A percentile compares a stretch with the other conserved stretches of the same genome.
Evolutionary conservation across 2,329 filamentous ascomycete genomes (phyloP).

Genomic region (Penicillium hesseltinei): DNA sequence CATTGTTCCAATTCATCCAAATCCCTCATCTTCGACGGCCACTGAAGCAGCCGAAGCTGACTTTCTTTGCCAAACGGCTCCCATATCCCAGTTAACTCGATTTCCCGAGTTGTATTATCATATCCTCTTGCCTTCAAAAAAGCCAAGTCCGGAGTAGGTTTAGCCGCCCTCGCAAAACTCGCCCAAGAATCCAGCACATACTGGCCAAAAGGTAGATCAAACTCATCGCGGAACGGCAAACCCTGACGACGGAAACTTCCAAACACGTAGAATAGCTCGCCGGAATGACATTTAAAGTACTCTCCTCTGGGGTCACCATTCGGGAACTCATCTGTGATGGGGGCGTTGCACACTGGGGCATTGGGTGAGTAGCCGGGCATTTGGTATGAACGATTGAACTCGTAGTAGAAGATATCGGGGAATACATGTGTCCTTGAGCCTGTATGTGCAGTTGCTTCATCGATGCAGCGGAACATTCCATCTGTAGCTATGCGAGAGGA

Average conservation of each 20-base stretch:
- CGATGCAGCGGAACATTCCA: conserved; percentile 59
- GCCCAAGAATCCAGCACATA: conserved; percentile 27
- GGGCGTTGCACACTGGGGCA: conserved; percentile 47
- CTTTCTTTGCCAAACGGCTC: conserved; percentile 6
- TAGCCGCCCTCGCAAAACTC: conserved; percentile 20
- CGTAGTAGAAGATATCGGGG: conserved; percentile 56
- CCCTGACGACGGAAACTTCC: conserved; percentile 44
- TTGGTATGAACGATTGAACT: conserved; percentile 54
- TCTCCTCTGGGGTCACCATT: conserved; percentile 52
- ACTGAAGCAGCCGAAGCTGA: conserved; percentile 18
- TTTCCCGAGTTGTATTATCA: conserved; percentile 13
- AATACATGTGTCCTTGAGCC: conserved; percentile 49
- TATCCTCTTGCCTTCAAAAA: conserved; percentile 21
- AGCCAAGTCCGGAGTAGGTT: conserved; percentile 16
- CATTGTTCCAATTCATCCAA: conserved; percentile 19
- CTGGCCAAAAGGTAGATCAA: conserved; percentile 23
- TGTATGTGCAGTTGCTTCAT: conserved; percentile 58
- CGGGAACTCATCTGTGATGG: conserved; percentile 36
- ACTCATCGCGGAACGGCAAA: conserved; percentile 19
- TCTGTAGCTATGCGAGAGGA: conserved; percentile 57
- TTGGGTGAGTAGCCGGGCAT: conserved; percentile 57
- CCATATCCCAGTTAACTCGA: conserved; percentile 13
- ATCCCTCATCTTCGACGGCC: conserved; percentile 14
- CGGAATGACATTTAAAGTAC: conserved; percentile 56
- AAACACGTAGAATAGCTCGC: conserved; percentile 56